Percentiles rank a stretch among this genome's conserved stretches.
Evolutionary conservation across 1,284 basidiomycete genomes (phyloP).

Genomic region (Boletus sp.): DNA sequence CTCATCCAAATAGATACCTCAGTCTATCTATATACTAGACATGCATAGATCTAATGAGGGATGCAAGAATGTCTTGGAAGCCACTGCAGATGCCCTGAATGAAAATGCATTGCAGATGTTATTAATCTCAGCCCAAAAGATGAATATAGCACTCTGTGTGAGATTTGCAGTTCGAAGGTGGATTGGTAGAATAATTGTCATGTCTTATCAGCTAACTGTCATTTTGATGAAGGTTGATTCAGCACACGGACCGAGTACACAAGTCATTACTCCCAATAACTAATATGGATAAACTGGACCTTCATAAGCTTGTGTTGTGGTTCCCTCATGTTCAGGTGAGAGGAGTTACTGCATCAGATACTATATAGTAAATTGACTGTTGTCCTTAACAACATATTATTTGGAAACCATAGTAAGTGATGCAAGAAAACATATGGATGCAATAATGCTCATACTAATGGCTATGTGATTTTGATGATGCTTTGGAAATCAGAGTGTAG

Average conservation of each 20-base stretch:
- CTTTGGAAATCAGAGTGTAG: no score
- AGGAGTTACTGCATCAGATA: not conserved
- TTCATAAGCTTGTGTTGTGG: not conserved
- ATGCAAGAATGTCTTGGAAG: not conserved
- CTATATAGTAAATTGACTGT: no score
- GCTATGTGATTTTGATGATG: no score
- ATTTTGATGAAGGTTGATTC: not conserved
- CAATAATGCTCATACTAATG: no score
- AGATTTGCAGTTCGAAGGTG: not conserved
- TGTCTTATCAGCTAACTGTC: not conserved
- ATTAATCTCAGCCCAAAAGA: not conserved
- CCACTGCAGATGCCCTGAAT: not conserved
- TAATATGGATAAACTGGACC: not conserved
- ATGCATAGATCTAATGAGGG: not conserved
- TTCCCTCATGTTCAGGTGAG: not conserved
- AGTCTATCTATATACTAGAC: not conserved
- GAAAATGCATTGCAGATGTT: not conserved
- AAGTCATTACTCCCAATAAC: not conserved
- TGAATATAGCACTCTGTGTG: not conserved
- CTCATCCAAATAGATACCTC: not conserved
- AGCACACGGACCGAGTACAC: not conserved
- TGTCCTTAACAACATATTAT: not conserved
- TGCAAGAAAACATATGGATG: not conserved
- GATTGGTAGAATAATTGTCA: not conserved
- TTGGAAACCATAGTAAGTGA: not conserved